Evolutionary conservation across 805 yeast species (phyloP).

Genomic region (Hanseniaspora singularis): DNA sequence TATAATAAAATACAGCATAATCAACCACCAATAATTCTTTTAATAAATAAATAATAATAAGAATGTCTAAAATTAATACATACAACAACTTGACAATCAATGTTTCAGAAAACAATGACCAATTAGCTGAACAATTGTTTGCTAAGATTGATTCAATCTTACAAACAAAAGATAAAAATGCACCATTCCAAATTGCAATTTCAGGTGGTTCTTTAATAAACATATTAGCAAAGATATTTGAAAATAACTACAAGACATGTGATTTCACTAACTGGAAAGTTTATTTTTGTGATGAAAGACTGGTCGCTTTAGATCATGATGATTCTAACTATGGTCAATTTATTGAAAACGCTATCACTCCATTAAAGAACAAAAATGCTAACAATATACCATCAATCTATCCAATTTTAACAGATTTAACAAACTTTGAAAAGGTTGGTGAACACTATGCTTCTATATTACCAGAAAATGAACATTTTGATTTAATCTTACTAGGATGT

Average conservation of each 20-base stretch:
- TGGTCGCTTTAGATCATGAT: constrained; percentile 67
- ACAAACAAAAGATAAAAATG: constrained; percentile 21
- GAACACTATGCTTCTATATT: constrained; percentile 46
- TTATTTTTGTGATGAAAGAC: constrained; percentile 80
- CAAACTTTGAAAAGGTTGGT: constrained; percentile 46
- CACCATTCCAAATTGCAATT: constrained; percentile 59
- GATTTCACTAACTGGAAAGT: constrained; percentile 70
- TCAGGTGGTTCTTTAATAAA: constrained; percentile 87
- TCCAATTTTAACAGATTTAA: constrained; percentile 53
- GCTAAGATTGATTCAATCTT: constrained; percentile 4
- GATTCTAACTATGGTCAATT: constrained; percentile 83
- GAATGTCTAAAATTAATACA: constrained; percentile 3
- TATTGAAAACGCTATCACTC: constrained; percentile 39
- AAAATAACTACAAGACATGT: constrained; percentile 33
- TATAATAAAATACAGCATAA: not conserved
- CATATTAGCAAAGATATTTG: constrained; percentile 48
- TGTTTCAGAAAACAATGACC: constrained; percentile 5
- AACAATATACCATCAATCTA: constrained; percentile 43
- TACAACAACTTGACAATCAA: constrained; percentile 5
- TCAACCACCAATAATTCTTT: not conserved
- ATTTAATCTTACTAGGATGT: constrained; percentile 69
- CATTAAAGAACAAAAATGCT: constrained; percentile 29
- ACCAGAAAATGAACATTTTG: constrained; percentile 37
- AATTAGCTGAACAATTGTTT: constrained; percentile 7
- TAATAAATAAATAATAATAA: not conserved